Base-by-base conservation (phyloP, 257 asterid genomes). In the Nicotiana otophora region DNA sequence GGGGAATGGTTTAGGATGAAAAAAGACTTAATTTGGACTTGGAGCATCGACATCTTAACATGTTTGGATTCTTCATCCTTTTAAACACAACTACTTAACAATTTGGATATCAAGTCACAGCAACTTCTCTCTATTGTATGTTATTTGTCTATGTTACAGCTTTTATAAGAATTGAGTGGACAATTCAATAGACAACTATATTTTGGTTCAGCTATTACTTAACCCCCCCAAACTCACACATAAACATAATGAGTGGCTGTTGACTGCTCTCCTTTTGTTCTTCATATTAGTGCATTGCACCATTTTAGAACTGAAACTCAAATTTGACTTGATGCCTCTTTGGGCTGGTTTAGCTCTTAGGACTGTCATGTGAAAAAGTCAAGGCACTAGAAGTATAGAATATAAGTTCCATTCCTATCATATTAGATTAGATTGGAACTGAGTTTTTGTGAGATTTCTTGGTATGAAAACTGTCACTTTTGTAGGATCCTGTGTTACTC, bases 51-150 rank as follows among this genome's bases (percentile, higher is more conserved):
- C n/a, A n/a, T n/a, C n/a, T n/a, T n/a, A n/a, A n/a, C n/a, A n/a
- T n/a, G n/a, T n/a, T n/a, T n/a, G n/a, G n/a, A n/a, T n/a, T n/a
- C n/a, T n/a, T n/a, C n/a, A n/a, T n/a, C n/a, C n/a, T n/a, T n/a
- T n/a, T n/a, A n/a, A n/a, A n/a, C n/a, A n/a, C n/a, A n/a, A n/a
- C n/a, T n/a, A n/a, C n/a, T n/a, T n/a, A n/a, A n/a, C n/a, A n/a
- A n/a, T n/a, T n/a, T n/a, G 99, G 97, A 96, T 87, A 83, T 90
- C 33, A 58, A 96, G 30, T 89, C 98, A 31, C 88, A 98, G 20
- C 96, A 93, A 85, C 97, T 96, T 84, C 91, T 96, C 70, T 93
- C 98, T 67, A 90, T 94, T 90, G 98, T 94, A 96, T 76, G 92
- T 76, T 81, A n/a, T 81, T 67, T 51, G 39, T 53, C 51, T 72